These are phyloP conservation scores for Trichosporon faecale DNA, from an alignment of 1,284 basidiomycete species.

Conservation along the genomic window DNA sequence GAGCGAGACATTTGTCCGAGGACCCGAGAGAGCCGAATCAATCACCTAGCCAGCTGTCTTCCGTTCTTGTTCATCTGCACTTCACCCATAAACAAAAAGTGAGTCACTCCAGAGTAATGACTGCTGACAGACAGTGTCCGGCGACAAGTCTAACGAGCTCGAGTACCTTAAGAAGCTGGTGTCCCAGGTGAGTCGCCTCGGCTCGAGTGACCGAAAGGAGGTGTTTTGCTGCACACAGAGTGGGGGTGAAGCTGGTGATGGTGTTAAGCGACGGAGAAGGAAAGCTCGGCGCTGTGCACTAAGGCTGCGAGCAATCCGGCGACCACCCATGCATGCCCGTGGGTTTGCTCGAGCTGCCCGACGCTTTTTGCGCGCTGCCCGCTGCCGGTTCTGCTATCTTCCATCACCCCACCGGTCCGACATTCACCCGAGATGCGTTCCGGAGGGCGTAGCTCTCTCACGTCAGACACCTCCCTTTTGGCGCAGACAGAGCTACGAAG, in stretches of 20 bases:
- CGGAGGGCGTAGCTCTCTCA: background rate
- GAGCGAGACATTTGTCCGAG: conserved; percentile 7
- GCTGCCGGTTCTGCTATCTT: too few relatives aligned
- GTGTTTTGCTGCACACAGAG: background rate
- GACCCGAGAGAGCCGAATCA: background rate
- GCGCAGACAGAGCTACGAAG: too few relatives aligned
- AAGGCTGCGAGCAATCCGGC: too few relatives aligned
- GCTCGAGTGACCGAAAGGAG: background rate
- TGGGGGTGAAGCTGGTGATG: background rate
- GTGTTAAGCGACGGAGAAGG: background rate
- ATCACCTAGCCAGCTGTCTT: background rate
- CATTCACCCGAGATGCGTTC: background rate
- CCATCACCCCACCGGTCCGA: background rate
- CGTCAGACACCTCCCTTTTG: too few relatives aligned
- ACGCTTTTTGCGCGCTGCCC: background rate
- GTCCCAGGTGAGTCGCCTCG: conserved; percentile 55
- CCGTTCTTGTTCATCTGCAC: background rate
- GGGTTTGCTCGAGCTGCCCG: background rate
- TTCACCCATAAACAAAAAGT: conserved; percentile 2
- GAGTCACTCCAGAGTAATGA: background rate
- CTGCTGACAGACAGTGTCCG: conserved; percentile 16
- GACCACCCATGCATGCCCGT: background rate
- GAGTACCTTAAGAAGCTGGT: conserved; percentile 87
- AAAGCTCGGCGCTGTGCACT: background rate
- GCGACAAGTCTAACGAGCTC: conserved; percentile 58